Evolutionary conservation across 805 yeast genomes (phyloP).

Genomic region (Maudiozyma turicensis): DNA sequence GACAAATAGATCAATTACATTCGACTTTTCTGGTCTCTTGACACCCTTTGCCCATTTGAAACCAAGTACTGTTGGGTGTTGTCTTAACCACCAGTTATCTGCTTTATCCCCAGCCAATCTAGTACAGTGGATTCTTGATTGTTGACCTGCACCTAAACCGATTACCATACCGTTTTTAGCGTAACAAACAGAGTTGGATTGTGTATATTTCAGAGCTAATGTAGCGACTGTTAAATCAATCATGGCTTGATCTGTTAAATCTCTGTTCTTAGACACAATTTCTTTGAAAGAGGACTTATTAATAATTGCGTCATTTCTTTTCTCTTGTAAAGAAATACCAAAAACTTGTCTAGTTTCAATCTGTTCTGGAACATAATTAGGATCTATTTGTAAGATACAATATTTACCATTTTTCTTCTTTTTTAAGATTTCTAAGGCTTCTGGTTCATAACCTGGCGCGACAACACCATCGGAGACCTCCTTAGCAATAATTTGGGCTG

Average conservation of each 20-base stretch:
- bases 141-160: conserved; percentile 99
- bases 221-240: conserved; percentile 96
- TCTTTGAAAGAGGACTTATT: conserved; percentile 85
- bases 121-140: conserved; percentile 97
- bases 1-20: conserved; percentile 92
- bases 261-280: conserved; percentile 79
- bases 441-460: conserved; percentile 94
- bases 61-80: conserved; percentile 86
- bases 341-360: conserved; percentile 90
- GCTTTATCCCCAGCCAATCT: conserved; percentile 99
- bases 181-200: conserved; percentile 95
- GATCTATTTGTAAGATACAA: conserved; percentile 93
- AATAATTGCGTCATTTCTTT: conserved; percentile 95
- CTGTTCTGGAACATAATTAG: conserved; percentile 74
- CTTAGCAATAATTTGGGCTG: conserved; percentile 93
- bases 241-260: conserved; percentile 81
- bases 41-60: conserved; percentile 98
- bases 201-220: conserved; percentile 93
- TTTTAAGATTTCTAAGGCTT: conserved; percentile 78
- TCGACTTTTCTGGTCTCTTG: conserved; percentile 96
- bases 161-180: conserved; percentile 99
- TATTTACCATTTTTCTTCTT: conserved; percentile 97
- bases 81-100: conserved; percentile 99
- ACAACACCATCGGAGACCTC: conserved; percentile 98
- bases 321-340: conserved; percentile 92